Percentiles rank a stretch among this genome's conserved stretches.
Evolutionary conservation across 768 basidiomycete species (phyloP).

Genomic region (Mycena indigotica): DNA sequence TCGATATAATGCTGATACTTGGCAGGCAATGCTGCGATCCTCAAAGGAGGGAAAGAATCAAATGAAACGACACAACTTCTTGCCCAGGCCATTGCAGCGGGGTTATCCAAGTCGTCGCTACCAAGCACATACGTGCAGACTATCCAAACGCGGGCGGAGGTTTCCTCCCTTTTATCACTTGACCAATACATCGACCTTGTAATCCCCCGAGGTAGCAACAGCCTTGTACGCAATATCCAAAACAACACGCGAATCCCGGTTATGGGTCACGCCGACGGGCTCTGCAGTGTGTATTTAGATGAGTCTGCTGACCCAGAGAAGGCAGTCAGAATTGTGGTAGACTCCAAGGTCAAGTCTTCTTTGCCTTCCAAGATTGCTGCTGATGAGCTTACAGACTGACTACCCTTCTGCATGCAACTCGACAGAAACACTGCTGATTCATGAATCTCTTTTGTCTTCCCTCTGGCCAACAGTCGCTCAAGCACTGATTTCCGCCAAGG

Average conservation of each 20-base stretch:
- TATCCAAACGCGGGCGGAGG: constrained; percentile 89
- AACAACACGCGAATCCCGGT: constrained; percentile 91
- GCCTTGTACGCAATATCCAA: constrained; percentile 86
- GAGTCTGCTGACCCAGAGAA: constrained; percentile 77
- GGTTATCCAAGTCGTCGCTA: constrained; percentile 71
- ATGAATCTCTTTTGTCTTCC: constrained; percentile 67
- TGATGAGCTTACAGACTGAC: constrained; percentile 79
- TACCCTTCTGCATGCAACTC: constrained; percentile 98
- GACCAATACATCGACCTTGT: constrained; percentile 96
- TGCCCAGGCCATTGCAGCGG: constrained; percentile 76
- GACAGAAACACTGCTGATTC: constrained; percentile 85
- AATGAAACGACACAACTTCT: constrained; percentile 76
- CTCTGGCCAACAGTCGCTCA: constrained; percentile 82
- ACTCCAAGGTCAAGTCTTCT: constrained; percentile 73
- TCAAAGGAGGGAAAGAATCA: constrained; percentile 98
- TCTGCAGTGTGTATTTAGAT: constrained; percentile 90
- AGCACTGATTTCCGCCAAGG: constrained; percentile 66
- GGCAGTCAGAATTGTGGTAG: constrained; percentile 79
- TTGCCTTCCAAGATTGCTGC: not conserved
- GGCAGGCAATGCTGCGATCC: constrained; percentile 93
- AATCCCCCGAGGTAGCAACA: constrained; percentile 93
- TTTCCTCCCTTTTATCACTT: constrained; percentile 80
- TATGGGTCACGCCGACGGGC: constrained; percentile 98
- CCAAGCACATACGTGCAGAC: constrained; percentile 86
- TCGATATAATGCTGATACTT: too few relatives aligned